phyloP scores from a whole-genome alignment of 1,284 basidiomycete species.

The Tetrapyrgos nigripes region DNA sequence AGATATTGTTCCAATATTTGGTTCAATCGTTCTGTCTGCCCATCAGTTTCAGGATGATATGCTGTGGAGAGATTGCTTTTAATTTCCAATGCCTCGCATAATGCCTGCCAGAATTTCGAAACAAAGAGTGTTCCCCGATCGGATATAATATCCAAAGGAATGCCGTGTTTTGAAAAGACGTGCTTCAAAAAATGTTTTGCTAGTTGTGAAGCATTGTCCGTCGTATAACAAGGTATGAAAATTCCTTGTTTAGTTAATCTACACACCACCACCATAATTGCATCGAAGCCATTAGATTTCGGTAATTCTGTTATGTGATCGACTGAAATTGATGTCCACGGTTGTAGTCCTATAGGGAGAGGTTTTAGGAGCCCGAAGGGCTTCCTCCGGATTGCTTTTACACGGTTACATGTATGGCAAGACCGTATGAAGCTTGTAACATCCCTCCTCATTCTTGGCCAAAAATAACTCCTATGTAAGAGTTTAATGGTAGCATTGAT shows the following conservation, averaged over 20 bases:
- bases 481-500: constrained; percentile 31
- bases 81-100: not conserved
- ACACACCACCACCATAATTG: no score
- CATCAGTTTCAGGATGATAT: constrained; percentile 8
- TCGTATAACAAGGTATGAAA: constrained; percentile 17
- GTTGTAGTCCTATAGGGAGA: not conserved
- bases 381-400: not conserved
- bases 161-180: constrained; percentile 13
- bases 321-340: constrained; percentile 8
- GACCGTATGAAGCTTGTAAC: constrained; percentile 22
- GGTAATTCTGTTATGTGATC: no score
- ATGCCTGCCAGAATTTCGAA: constrained; percentile 2
- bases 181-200: not conserved
- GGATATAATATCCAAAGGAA: constrained; percentile 4
- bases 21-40: constrained; percentile 11
- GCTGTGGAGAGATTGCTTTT: not conserved
- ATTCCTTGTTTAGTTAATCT: constrained; percentile 22
- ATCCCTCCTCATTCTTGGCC: constrained; percentile 22
- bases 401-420: not conserved
- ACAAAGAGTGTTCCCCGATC: constrained; percentile 9
- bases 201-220: not conserved
- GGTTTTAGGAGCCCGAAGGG: no score
- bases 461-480: constrained; percentile 25
- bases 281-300: no score
- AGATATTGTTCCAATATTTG: constrained; percentile 4